Base-by-base conservation (phyloP, 2,329 filamentous ascomycete species). In the Nigrospora sphaerica region DNA sequence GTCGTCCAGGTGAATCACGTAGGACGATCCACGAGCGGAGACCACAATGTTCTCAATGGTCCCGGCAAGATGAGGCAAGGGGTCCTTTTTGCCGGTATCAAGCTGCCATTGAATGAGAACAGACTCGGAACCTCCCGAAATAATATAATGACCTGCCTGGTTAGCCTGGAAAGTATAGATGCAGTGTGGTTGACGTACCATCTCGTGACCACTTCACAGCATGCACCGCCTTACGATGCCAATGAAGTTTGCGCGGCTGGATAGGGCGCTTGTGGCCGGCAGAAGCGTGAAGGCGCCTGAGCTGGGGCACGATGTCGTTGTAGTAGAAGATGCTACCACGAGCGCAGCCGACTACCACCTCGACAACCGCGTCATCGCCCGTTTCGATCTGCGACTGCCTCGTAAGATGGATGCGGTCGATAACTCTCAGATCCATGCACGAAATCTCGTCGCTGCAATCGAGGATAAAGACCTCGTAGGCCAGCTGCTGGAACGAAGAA, bases 81-180 rank as follows among this genome's bases (percentile, higher is more conserved):
- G 88, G 60, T 93, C 86, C 58, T 81, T 82, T 61, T 85, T 85
- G 52, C 83, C 83, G 1, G 92, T 96, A 54, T 95, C 88, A 47
- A 96, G 73, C 66, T 98, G 93, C 91, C 91, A 97, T 32, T 96
- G 72, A 10, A 95, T 88, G 37, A 98, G 73, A 17, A 89, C 86
- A 9, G 89, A 91, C 67, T 98, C 93, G 18, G 83, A 81, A 32
- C 93, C 93, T 60, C 93, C 93, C 47, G 93, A 97, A 44, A 98
- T 84, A 49, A 98, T 69, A 64, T 98, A 98, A 61, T 95, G 90
- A 43, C 88, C 88, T 93, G 54, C 7, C 17, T 19, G 34, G 47
- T 61, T 50, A 60, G 56, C 39, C 33, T 14, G 19, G 31, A 28
- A 9, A 18, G 23, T 34, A 10, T 2, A 38, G 13, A 41, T 14